Evolutionary conservation across 768 basidiomycete genomes (phyloP), one percentile per base, ranked within the genome.

Genomic region (Lentinus tigrinus): DNA sequence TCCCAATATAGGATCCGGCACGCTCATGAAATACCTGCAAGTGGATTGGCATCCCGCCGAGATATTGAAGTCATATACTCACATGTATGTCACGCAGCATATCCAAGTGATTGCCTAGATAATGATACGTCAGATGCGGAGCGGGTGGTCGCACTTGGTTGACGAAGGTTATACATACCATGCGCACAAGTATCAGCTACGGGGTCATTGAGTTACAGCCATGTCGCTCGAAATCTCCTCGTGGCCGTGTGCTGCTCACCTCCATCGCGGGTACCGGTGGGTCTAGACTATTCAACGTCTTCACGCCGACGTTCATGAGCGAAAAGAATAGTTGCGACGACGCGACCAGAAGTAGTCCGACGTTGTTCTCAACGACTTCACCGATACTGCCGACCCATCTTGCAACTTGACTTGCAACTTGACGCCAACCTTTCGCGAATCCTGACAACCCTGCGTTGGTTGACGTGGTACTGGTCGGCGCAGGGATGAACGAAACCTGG

Each of bases 1-100:
- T 1, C 90, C 91, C 0, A 87, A 64, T 27, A 85, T 69, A 0
- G 89, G 88, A 65, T 93, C 74, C 3, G 76, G 77, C 7, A 85
- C 74, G 26, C 73, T 74, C 48, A 66, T 72, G 19, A 70, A 73
- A 61, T 62, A 69, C 78, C 74, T 78, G 43, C 10, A 11, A 6
- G 10, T 21, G 10, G n/a, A 23, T n/a, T 21, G n/a, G 23, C 23
- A 21, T 5, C 10, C 19, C 6, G 21, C n/a, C 8, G 23, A 6
- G 39, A 19, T 6, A 27, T 1, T 49, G 23, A 13, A 19, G 39
- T 40, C 51, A 9, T 54, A 27, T 11, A 50, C 64, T 21, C 49
- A 81, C 78, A 85, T 81, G 66, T 83, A 85, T 39, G 70, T 42
- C 24, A 82, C 65, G 37, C 81, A 84, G 61, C 73, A 80, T 13